Conservation (phyloP, 129 eudicot genomes). For the Pseudognaphalium luteoalbum region DNA sequence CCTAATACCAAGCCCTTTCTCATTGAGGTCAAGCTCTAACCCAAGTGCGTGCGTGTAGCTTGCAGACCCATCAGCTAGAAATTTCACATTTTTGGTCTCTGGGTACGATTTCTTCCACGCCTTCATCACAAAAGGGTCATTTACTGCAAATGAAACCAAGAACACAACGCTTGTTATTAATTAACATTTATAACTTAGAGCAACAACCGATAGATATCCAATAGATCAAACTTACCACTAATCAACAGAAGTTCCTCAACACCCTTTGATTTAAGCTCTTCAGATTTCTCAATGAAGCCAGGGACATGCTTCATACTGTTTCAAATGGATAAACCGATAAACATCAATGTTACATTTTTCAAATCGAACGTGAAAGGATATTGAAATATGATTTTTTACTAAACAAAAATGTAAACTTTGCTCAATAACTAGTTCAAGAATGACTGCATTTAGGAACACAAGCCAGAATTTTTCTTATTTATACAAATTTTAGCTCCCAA, state of each 20-base stretch:
- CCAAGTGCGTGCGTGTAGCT: slow-evolving; percentile 83
- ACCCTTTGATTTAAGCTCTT: slow-evolving; percentile 79
- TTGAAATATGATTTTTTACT: not conserved
- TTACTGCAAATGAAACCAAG: slow-evolving; percentile 35
- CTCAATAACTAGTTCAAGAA: not conserved
- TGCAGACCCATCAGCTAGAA: slow-evolving; percentile 80
- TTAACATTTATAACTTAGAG: not conserved
- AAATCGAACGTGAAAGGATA: not conserved
- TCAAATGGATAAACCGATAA: not conserved
- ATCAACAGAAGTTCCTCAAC: slow-evolving; percentile 73
- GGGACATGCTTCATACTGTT: slow-evolving; percentile 82
- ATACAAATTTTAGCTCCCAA: not conserved
- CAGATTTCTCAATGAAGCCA: slow-evolving; percentile 81
- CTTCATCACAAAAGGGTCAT: slow-evolving; percentile 97
- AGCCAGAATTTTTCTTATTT: not conserved
- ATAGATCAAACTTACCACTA: slow-evolving; percentile 49
- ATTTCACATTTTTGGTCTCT: slow-evolving; percentile 77
- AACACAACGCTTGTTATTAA: no score
- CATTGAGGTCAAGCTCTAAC: slow-evolving; percentile 77
- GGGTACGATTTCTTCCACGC: slow-evolving; percentile 91
- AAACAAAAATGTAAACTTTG: not conserved
- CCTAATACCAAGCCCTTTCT: slow-evolving; percentile 79
- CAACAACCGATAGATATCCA: not conserved
- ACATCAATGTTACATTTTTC: not conserved
- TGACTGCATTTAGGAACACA: not conserved